These are phyloP conservation scores for Cyclotella sp. DNA, from an alignment of 108 stramenopile species.

Conservation along the genomic window DNA sequence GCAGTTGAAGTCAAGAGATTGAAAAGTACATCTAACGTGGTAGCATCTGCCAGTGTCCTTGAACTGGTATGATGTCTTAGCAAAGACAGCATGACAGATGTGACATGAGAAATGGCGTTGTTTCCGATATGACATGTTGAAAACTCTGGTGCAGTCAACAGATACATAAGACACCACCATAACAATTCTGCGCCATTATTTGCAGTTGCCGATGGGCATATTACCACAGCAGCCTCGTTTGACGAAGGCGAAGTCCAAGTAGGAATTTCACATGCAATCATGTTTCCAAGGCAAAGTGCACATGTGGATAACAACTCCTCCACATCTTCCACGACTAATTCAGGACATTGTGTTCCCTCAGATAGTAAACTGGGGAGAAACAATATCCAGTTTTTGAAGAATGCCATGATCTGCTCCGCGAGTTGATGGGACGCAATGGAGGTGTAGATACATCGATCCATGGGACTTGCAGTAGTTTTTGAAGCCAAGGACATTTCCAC, in stretches of 20 bases:
- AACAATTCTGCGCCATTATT: constrained; percentile 28
- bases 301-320: constrained; percentile 56
- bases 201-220: constrained; percentile 7
- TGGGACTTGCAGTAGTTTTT: constrained; percentile 10
- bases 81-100: constrained; percentile 35
- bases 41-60: constrained; percentile 21
- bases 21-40: constrained; percentile 30
- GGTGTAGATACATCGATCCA: constrained; percentile 20
- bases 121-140: background rate
- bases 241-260: constrained; percentile 11
- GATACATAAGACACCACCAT: constrained; percentile 24
- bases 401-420: constrained; percentile 27
- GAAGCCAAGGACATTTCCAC: constrained; percentile 17
- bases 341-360: constrained; percentile 13
- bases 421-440: constrained; percentile 33
- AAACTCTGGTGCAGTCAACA: background rate
- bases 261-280: constrained; percentile 42
- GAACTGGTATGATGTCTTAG: constrained; percentile 27
- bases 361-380: constrained; percentile 17
- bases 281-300: constrained; percentile 50
- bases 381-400: constrained; percentile 38
- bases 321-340: constrained; percentile 45
- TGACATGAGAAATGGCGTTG: constrained; percentile 5
- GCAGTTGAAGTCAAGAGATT: constrained; percentile 12
- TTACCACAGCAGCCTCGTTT: background rate